Base-by-base conservation (phyloP, 495 filamentous ascomycete genomes). In the Rostrohypoxylon terebratum region DNA sequence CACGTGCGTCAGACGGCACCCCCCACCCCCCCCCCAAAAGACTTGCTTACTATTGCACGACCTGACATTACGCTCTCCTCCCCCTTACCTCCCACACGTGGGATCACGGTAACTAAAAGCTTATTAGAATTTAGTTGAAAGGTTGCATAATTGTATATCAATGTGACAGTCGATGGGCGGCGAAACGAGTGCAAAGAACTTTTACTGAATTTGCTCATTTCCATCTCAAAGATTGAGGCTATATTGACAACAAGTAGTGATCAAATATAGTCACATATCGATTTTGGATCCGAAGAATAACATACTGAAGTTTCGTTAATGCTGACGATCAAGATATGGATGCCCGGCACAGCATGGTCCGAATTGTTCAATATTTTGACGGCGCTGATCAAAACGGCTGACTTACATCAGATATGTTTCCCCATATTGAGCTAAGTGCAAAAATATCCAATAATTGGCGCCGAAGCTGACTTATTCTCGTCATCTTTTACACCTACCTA, bases 41-140 rank as follows among this genome's bases (percentile, higher is more conserved):
- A 23, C 38, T 25, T 11, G 55, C 55, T 59, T 59, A 59, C 34
- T 59, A 42, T 59, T 55, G 28, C 55, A 59, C 55, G 13, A 42
- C 20, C 31, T 55, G 33, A 10, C 53, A 16, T 31, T 31, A 7
- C 1, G 16, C 40, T 11, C 42, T 55, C 16, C n/a, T 57, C 8
- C 7, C 23, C 25, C 28, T n/a, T 33, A 55, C 16, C 33, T 38
- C 53, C n/a, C 18, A 59, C 55, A 59, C 55, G 55, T 59, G 36
- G 55, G 55, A 59, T 34, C 28, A 25, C 20, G 36, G 34, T 16
- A 42, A 25, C 20, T 6, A 40, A 42, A 36, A 55, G 51, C 31
- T 18, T 42, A 42, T 44, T 44, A 40, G 13, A 0, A n/a, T n/a
- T n/a, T 33, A 54, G 51, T 11, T 55, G 51, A 33, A 16, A 20